Conservation (phyloP, 106 monocot species). For the Acorus gramineus region DNA sequence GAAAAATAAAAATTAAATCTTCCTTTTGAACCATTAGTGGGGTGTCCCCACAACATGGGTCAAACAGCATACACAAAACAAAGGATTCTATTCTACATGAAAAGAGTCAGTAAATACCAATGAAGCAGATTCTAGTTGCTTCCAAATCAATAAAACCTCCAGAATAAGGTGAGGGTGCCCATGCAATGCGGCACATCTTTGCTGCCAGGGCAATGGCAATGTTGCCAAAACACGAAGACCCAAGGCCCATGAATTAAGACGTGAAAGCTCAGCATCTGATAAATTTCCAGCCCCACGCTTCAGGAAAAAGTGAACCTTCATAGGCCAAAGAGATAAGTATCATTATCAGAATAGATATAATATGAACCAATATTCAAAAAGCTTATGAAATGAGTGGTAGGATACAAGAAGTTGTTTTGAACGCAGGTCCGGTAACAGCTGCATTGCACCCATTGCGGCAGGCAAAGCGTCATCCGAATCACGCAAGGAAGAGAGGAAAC, state of each 20-base stretch:
- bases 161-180: constrained; percentile 92
- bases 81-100: too few species aligned
- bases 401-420: too few species aligned
- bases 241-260: constrained; percentile 86
- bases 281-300: constrained; percentile 70
- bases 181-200: constrained; percentile 81
- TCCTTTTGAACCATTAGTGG: too few species aligned
- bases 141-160: constrained; percentile 95
- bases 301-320: constrained; percentile 58
- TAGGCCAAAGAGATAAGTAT: constrained; percentile 25
- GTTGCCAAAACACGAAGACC: constrained; percentile 78
- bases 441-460: too few species aligned
- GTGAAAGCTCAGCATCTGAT: constrained; percentile 49
- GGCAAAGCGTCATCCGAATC: too few species aligned
- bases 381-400: too few species aligned
- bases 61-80: not conserved
- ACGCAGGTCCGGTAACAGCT: too few species aligned
- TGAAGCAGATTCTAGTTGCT: constrained; percentile 87
- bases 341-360: too few species aligned
- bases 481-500: too few species aligned
- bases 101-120: constrained; percentile 36
- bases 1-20: too few species aligned
- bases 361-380: too few species aligned
- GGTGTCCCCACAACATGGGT: not conserved
- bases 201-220: constrained; percentile 81